Percentiles rank a stretch among this genome's conserved stretches.
Conservation (phyloP, 129 eudicot genomes). For the Silybum marianum region DNA sequence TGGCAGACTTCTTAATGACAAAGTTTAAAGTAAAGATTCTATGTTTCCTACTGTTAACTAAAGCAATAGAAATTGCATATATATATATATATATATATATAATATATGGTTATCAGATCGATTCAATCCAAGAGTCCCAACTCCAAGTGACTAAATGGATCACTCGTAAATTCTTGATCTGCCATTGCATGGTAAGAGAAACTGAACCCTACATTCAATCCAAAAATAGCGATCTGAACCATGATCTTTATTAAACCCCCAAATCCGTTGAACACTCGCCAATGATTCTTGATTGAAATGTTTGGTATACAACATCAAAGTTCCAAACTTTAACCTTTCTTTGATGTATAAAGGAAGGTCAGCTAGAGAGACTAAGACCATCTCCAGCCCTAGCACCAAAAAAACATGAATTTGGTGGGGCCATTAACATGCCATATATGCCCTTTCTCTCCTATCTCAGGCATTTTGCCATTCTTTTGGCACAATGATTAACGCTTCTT, state of each 20-base stretch:
- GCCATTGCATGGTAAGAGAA: neutral
- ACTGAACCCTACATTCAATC: constrained; percentile 3
- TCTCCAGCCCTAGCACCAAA: constrained; percentile 6
- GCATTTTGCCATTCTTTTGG: neutral
- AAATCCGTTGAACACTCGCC: neutral
- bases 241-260: neutral
- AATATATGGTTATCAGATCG: neutral
- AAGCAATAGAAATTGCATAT: constrained; percentile 7
- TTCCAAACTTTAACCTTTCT: constrained; percentile 30
- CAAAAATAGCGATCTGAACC: constrained; percentile 7
- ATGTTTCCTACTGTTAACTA: constrained; percentile 26
- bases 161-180: neutral
- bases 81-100: neutral
- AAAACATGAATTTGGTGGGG: neutral
- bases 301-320: constrained; percentile 12
- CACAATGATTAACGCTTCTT: neutral
- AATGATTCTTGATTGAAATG: neutral
- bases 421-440: neutral
- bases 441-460: neutral
- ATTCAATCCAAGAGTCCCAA: neutral
- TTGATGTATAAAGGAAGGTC: constrained; percentile 12
- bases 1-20: neutral
- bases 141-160: neutral
- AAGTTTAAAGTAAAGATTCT: constrained; percentile 27
- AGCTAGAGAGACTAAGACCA: constrained; percentile 20